Conservation (phyloP, 2,329 filamentous ascomycete genomes). For the Fusarium coffeatum region DNA sequence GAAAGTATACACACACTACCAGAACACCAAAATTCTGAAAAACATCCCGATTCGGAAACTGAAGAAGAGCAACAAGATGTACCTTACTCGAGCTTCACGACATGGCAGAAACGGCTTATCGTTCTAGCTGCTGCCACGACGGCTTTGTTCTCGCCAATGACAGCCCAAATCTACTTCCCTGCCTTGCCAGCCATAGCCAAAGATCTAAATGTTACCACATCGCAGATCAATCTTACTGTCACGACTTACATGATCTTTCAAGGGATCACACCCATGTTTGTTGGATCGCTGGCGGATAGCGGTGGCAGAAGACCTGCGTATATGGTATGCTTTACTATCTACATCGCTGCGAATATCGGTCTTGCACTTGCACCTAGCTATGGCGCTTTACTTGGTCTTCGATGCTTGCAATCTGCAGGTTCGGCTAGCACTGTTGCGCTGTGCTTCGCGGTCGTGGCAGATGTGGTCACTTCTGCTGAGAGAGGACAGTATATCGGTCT, state of each 20-base stretch:
- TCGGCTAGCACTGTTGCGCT: slow-evolving; percentile 71
- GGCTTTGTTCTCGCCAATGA: slow-evolving; percentile 60
- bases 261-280: slow-evolving; percentile 67
- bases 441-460: slow-evolving; percentile 68
- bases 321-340: slow-evolving; percentile 63
- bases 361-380: slow-evolving; percentile 63
- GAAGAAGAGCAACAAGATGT: slow-evolving; percentile 2
- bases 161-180: slow-evolving; percentile 66
- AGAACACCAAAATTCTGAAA: slow-evolving; percentile 20
- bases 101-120: slow-evolving; percentile 56
- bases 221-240: slow-evolving; percentile 62
- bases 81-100: slow-evolving; percentile 54
- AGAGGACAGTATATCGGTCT: slow-evolving; percentile 69
- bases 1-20: slow-evolving; percentile 3
- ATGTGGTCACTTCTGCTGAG: slow-evolving; percentile 71
- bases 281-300: slow-evolving; percentile 67
- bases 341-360: slow-evolving; percentile 65
- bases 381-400: slow-evolving; percentile 62
- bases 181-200: slow-evolving; percentile 61
- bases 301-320: slow-evolving; percentile 66
- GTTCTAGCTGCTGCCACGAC: slow-evolving; percentile 54
- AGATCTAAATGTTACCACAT: slow-evolving; percentile 57
- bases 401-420: slow-evolving; percentile 68
- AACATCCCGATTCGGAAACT: not conserved
- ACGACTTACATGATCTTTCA: slow-evolving; percentile 71